Percentiles rank a stretch among this genome's conserved stretches.
Conservation (phyloP, 2,329 filamentous ascomycete genomes). For the Dothistroma pini region DNA sequence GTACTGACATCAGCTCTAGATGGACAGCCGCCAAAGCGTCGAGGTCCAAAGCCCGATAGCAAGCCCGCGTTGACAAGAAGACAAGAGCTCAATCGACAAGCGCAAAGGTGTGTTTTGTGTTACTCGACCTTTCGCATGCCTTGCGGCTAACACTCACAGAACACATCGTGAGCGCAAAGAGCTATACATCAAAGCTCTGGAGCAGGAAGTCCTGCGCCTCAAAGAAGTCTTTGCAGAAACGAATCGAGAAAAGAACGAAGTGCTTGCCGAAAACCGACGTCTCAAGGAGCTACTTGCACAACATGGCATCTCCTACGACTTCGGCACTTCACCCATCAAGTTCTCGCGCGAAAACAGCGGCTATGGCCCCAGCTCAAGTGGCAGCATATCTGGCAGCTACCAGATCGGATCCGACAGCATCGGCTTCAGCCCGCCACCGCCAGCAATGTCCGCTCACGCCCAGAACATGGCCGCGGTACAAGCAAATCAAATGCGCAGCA, state of each 20-base stretch:
- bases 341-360: constrained; percentile 36
- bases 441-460: constrained; percentile 12
- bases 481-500: constrained; percentile 19
- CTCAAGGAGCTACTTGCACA: constrained; percentile 61
- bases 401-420: constrained; percentile 45
- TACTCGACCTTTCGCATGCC: not conserved
- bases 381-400: constrained; percentile 63
- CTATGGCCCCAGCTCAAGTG: constrained; percentile 46
- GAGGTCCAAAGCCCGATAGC: constrained; percentile 93
- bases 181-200: constrained; percentile 88
- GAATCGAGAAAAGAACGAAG: constrained; percentile 69
- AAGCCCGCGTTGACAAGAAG: constrained; percentile 88
- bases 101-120: constrained; percentile 67
- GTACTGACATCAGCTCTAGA: constrained; percentile 48
- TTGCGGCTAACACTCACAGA: constrained; percentile 46
- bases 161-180: constrained; percentile 97
- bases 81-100: constrained; percentile 92
- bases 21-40: constrained; percentile 79
- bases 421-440: constrained; percentile 45
- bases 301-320: constrained; percentile 57
- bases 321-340: constrained; percentile 37
- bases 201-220: constrained; percentile 83
- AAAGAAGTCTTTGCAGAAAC: constrained; percentile 78
- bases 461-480: constrained; percentile 13
- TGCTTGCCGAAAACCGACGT: constrained; percentile 74